These are phyloP conservation scores for Kalmanozyma brasiliensis DNA, from an alignment of 1,284 basidiomycete species.

Conservation along the genomic window DNA sequence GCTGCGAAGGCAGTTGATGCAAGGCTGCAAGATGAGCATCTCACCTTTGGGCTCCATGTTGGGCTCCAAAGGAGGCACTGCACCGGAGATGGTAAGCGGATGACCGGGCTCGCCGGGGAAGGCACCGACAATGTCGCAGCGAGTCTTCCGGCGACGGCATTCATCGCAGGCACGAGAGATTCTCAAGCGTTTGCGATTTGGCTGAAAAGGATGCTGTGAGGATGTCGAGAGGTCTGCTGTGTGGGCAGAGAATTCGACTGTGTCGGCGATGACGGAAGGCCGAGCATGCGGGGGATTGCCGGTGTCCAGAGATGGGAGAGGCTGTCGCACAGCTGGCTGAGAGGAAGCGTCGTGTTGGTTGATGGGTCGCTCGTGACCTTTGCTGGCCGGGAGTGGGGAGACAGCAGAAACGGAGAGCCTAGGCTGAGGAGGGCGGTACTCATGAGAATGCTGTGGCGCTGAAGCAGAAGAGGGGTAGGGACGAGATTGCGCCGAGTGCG, in stretches of 20 bases:
- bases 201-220: conserved; percentile 20
- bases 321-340: no score
- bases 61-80: conserved; percentile 33
- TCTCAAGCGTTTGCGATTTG: conserved; percentile 43
- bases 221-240: not conserved
- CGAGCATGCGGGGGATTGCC: no score
- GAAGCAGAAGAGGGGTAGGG: conserved; percentile 1
- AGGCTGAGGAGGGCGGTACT: not conserved
- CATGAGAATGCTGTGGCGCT: not conserved
- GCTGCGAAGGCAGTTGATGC: conserved; percentile 51
- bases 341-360: no score
- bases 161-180: conserved; percentile 52
- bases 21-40: conserved; percentile 57
- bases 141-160: conserved; percentile 50
- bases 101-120: conserved; percentile 48
- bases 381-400: not conserved
- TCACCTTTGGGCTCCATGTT: conserved; percentile 42
- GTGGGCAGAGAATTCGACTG: no score
- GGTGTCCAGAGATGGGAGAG: no score
- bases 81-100: conserved; percentile 42
- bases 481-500: not conserved
- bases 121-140: conserved; percentile 52
- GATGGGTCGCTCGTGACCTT: not conserved
- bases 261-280: no score
- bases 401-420: not conserved